Conservation (phyloP, 2,329 filamentous ascomycete species). For the Trichoderma polysporum region DNA sequence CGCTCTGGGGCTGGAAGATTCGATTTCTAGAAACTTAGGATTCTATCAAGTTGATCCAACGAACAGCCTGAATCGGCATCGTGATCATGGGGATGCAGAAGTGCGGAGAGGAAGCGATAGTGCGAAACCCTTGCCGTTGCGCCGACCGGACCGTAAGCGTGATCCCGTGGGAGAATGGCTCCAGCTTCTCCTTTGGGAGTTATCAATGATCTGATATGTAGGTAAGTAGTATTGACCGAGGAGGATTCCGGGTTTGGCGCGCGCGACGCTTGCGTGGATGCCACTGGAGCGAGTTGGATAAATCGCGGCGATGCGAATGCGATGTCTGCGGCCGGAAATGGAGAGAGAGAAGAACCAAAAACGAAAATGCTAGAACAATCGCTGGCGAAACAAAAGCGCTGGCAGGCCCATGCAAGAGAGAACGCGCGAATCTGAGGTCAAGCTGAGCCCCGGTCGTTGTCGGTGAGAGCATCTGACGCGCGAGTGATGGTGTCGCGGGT, state of each 20-base stretch:
- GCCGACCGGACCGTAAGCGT: slow-evolving; percentile 5
- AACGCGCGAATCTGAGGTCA: slow-evolving; percentile 7
- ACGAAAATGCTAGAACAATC: neutral
- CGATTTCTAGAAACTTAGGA: neutral
- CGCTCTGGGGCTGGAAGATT: neutral
- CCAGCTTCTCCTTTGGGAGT: neutral
- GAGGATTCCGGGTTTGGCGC: neutral
- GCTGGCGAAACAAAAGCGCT: neutral
- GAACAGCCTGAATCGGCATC: slow-evolving; percentile 24
- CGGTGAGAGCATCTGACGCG: slow-evolving; percentile 20
- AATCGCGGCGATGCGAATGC: neutral
- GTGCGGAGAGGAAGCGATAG: slow-evolving; percentile 13
- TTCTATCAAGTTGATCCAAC: slow-evolving; percentile 9
- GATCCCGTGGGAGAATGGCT: neutral
- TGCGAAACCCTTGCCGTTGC: slow-evolving; percentile 10
- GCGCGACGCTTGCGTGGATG: neutral
- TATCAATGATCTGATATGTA: neutral
- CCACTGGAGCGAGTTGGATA: neutral
- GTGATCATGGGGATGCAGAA: slow-evolving; percentile 18
- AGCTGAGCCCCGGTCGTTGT: slow-evolving; percentile 18
- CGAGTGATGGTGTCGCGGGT: slow-evolving; percentile 16
- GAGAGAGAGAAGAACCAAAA: neutral
- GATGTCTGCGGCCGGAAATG: neutral
- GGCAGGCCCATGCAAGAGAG: neutral
- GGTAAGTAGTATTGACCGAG: neutral